Base-by-base conservation (phyloP, 768 basidiomycete species). In the Wakefieldia striispora region DNA sequence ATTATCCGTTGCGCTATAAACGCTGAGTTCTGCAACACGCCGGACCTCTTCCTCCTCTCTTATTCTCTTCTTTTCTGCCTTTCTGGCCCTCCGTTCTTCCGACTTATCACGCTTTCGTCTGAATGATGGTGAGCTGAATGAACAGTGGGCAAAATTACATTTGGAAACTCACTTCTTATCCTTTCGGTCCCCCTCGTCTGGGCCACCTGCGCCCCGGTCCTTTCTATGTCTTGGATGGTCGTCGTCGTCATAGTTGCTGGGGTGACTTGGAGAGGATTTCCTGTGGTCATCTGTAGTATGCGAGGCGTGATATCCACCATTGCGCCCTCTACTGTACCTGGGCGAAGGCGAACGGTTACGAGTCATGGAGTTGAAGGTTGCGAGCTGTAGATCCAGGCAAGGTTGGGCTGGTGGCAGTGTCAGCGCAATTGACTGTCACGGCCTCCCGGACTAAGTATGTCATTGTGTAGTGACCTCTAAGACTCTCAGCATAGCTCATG, bases 1-100 rank as follows among this genome's bases (percentile, higher is more conserved):
- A 63, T 98, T 99, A 76, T 98, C 95, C 12, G 86, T 84, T 40
- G 94, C 91, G 57, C 92, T 94, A 75, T 98, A 98, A 56, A 97
- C 88, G 57, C 93, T 95, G 37, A 98, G 79, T 69, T 98, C 95
- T 10, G 92, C 93, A 14, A 97, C 86, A 59, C 88, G 86, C 23
- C 95, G 85, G 20, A 90, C 87, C 62, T 97, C 93, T 59, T 95
- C 94, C 57, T 92, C 91, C 49, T 91, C 88, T 56, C 74, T 82
- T 37, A 83, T 79, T 29, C 87, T 79, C 63, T 82, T 87, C 75
- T 94, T 97, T 61, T 95, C 93, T 7, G 84, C 86, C 62, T 91
- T 95, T 55, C 92, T 81, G 14, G 86, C 88, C 58, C 75, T 83
- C 36, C 91, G 78, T 56, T 94, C 91, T 63, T 86, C 84, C n/a